Base-by-base conservation (phyloP, 2,329 filamentous ascomycete species). In the Hypoxylon sp. region DNA sequence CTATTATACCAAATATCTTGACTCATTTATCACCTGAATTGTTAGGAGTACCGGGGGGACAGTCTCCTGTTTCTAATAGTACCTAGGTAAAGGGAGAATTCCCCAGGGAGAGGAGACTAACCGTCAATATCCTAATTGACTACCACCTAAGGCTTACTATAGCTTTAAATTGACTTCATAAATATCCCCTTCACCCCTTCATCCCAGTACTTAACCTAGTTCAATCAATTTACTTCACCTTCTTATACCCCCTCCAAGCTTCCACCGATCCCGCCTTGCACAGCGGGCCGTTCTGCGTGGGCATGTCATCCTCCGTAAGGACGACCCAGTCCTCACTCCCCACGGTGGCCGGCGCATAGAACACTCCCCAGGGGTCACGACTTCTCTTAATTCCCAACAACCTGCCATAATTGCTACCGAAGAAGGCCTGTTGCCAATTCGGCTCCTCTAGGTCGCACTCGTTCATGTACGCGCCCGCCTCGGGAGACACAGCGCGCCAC, bases 291-390 rank as follows among this genome's bases (percentile, higher is more conserved):
- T 75, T 70, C 62, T 79, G 81, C 22, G 76, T 78, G 14, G 81
- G 75, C 42, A 79, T 40, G 8, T 67, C 75, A 60, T 75, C 78
- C 58, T 76, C 75, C 8, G 72, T 72, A 25, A 68, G 61, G 6
- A 82, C 81, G 20, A 76, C 74, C 85, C 85, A 88, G 4, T 75
- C 78, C 57, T 88, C 85, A 65, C 83, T 86, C 0, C 86, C 86
- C 22, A 89, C 86, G 10, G 78, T 83, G 2, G 79, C 80, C 2
- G 77, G 78, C n/a, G 83, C 84, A 61, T 86, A 85, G 49, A 85
- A 87, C 13, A 88, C 61, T 2, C 77, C 76, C 22, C 78, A 69
- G 0, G 83, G 79, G 75, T 88, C 87, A 73, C 82, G 84, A 46
- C 76, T 80, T 55, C 80, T 73, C 81, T 89, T 89, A 17, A 89